Evolutionary conservation across 495 filamentous ascomycete species (phyloP).

Genomic region (Aspergillus heteromorphus): DNA sequence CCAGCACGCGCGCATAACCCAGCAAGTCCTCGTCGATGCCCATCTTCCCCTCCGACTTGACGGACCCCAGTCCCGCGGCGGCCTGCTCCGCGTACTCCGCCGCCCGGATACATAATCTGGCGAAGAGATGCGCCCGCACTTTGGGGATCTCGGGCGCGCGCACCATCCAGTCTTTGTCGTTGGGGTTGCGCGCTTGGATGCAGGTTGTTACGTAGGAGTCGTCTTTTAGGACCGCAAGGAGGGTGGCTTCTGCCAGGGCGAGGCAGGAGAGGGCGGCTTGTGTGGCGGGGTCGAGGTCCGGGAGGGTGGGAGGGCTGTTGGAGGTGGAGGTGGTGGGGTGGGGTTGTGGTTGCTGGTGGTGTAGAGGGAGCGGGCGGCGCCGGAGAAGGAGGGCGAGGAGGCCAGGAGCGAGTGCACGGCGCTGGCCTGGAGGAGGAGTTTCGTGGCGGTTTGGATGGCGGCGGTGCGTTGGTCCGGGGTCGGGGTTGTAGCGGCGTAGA

Average conservation of each 20-base stretch:
- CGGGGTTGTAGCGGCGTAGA: conserved; percentile 57
- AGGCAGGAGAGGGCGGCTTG: conserved; percentile 68
- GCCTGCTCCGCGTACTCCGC: conserved; percentile 52
- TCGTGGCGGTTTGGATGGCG: conserved; percentile 70
- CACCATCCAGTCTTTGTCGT: conserved; percentile 90
- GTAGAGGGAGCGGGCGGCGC: conserved; percentile 1
- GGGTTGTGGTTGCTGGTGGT: too few relatives aligned
- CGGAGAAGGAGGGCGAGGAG: conserved; percentile 23
- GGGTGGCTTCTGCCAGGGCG: conserved; percentile 79
- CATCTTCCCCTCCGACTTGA: conserved; percentile 15
- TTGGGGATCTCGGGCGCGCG: conserved; percentile 78
- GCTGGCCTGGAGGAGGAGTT: conserved; percentile 69
- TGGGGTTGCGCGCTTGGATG: conserved; percentile 67
- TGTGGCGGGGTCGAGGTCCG: conserved; percentile 59
- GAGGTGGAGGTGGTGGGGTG: conserved; percentile 8
- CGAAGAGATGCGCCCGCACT: conserved; percentile 81
- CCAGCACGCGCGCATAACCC: conserved; percentile 67
- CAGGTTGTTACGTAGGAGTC: conserved; percentile 83
- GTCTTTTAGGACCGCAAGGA: conserved; percentile 85
- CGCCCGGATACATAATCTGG: conserved; percentile 72
- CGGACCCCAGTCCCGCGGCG: conserved; percentile 39
- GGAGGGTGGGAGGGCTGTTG: conserved; percentile 14
- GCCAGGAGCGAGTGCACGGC: conserved; percentile 67
- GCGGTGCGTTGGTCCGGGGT: conserved; percentile 58
- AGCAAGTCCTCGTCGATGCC: conserved; percentile 55